Percentiles rank a stretch among this genome's conserved stretches.
Evolutionary conservation across 306 rosid genomes (phyloP).

Genomic region (Cercis canadensis): DNA sequence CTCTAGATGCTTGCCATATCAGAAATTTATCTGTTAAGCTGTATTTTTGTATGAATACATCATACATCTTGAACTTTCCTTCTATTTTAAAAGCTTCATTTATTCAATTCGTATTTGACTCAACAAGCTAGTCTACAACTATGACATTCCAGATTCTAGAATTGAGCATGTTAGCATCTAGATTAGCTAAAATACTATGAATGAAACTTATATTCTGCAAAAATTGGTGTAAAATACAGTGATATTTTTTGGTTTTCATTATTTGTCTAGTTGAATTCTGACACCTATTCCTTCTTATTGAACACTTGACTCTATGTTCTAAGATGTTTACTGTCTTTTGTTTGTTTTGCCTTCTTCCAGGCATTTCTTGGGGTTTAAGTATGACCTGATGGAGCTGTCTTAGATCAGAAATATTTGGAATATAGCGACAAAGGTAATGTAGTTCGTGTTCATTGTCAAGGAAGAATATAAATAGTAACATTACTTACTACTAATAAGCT

Average conservation of each 20-base stretch:
- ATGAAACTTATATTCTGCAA: no score
- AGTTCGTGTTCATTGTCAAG: slow-evolving; percentile 3
- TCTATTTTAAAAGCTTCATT: slow-evolving; percentile 7
- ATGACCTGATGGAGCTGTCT: slow-evolving; percentile 30
- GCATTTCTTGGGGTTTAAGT: slow-evolving; percentile 53
- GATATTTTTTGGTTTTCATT: background rate
- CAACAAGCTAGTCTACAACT: background rate
- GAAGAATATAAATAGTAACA: slow-evolving; percentile 7
- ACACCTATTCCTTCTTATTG: background rate
- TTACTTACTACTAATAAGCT: background rate
- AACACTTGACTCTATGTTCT: background rate
- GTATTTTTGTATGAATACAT: no score
- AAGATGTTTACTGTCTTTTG: slow-evolving; percentile 27
- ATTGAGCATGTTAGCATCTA: no score
- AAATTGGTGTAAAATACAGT: no score
- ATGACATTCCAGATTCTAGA: slow-evolving; percentile 1
- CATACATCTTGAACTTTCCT: slow-evolving; percentile 6
- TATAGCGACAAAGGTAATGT: slow-evolving; percentile 9
- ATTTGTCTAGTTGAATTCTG: background rate
- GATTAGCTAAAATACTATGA: no score
- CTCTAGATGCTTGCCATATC: background rate
- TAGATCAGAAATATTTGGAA: slow-evolving; percentile 21
- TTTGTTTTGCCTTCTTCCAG: slow-evolving; percentile 17
- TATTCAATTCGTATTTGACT: background rate
- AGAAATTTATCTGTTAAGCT: background rate